Conservation (phyloP, 2,329 filamentous ascomycete genomes). For the Chrysoporthe puriensis region DNA sequence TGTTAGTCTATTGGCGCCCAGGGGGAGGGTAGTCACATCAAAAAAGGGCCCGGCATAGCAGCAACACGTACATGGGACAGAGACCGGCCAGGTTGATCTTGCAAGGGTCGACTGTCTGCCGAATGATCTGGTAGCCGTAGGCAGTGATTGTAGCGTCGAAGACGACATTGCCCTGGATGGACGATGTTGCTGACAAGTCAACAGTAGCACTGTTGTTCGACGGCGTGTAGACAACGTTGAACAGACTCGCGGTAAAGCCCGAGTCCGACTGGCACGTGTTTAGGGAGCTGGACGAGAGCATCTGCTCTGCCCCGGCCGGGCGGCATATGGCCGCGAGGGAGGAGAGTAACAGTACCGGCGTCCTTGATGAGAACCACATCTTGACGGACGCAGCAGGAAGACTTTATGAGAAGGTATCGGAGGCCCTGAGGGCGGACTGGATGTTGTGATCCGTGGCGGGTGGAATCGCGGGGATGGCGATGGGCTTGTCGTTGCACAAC, state of each 20-base stretch:
- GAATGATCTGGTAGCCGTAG: slow-evolving; percentile 78
- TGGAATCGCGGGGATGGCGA: slow-evolving; percentile 1
- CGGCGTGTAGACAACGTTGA: slow-evolving; percentile 82
- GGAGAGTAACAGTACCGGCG: slow-evolving; percentile 51
- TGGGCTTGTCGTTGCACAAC: slow-evolving; percentile 22
- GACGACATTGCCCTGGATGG: slow-evolving; percentile 79
- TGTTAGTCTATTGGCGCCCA: neutral
- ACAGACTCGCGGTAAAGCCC: slow-evolving; percentile 83
- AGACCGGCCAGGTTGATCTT: slow-evolving; percentile 69
- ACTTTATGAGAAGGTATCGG: slow-evolving; percentile 7
- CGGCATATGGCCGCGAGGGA: slow-evolving; percentile 48
- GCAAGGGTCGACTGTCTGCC: slow-evolving; percentile 76
- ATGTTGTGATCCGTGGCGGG: slow-evolving; percentile 15
- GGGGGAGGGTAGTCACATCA: neutral
- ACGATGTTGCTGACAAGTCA: slow-evolving; percentile 78
- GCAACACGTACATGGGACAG: slow-evolving; percentile 73
- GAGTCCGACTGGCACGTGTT: slow-evolving; percentile 84
- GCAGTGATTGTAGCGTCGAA: slow-evolving; percentile 78
- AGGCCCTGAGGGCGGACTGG: slow-evolving; percentile 18
- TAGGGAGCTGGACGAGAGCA: slow-evolving; percentile 82
- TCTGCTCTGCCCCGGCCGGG: slow-evolving; percentile 60
- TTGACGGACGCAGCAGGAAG: slow-evolving; percentile 31
- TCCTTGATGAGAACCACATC: slow-evolving; percentile 53
- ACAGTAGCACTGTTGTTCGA: slow-evolving; percentile 73
- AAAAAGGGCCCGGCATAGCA: neutral